Conservation (phyloP, 179 eudicot genomes). For the Beta lomatogona region DNA sequence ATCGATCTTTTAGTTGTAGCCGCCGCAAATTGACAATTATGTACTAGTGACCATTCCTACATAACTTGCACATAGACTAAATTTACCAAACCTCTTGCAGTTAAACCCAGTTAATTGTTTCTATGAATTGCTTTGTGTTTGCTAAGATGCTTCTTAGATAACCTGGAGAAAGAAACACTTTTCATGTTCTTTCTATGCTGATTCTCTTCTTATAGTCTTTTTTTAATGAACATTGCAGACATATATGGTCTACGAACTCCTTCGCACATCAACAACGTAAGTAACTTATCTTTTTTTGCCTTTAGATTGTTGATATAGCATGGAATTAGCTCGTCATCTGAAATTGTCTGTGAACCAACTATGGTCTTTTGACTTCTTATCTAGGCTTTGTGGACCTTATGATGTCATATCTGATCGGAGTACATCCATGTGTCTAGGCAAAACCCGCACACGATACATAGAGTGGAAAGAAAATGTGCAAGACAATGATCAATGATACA, state of each 20-base stretch:
- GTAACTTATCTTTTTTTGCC: slow-evolving; percentile 10
- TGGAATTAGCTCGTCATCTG: neutral
- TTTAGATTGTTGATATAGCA: slow-evolving; percentile 18
- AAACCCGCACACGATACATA: neutral
- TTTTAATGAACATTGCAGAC: slow-evolving; percentile 76
- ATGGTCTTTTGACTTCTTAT: neutral
- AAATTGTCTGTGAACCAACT: neutral
- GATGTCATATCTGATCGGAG: neutral
- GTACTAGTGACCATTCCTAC: slow-evolving; percentile 98
- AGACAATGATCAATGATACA: neutral
- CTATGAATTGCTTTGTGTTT: neutral
- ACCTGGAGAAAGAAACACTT: neutral
- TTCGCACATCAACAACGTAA: slow-evolving; percentile 99
- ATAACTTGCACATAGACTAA: slow-evolving; percentile 97
- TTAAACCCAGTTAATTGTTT: slow-evolving; percentile 31
- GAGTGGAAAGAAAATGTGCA: neutral
- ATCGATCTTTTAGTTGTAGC: too few species aligned
- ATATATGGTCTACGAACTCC: slow-evolving; percentile 95
- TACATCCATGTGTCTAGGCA: neutral
- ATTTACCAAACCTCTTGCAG: slow-evolving; percentile 95
- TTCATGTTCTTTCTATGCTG: slow-evolving; percentile 14
- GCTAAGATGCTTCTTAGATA: neutral
- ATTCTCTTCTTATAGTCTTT: slow-evolving; percentile 29
- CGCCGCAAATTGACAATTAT: too few species aligned
- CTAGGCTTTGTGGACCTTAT: neutral